Conservation (phyloP, 2,329 filamentous ascomycete genomes). For the Beauveria caledonica region DNA sequence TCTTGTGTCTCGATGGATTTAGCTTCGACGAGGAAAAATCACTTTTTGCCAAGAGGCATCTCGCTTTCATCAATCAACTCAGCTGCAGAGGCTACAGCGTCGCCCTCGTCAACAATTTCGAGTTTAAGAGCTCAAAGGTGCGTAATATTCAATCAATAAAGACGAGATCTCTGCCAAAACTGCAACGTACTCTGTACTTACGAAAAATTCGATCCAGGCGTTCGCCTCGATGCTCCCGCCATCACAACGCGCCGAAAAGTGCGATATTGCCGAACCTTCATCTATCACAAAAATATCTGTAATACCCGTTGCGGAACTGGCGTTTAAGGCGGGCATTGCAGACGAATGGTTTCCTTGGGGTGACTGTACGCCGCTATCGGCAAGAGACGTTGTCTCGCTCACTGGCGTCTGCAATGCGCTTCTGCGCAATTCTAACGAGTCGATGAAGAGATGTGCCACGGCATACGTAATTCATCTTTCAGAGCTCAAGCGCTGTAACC, state of each 20-base stretch:
- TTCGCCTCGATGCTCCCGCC: slow-evolving; percentile 10
- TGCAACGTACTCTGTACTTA: slow-evolving; percentile 18
- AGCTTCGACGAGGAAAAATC: background rate
- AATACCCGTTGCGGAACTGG: background rate
- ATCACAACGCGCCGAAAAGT: background rate
- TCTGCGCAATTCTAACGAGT: background rate
- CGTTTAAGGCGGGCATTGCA: background rate
- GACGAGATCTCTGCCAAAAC: background rate
- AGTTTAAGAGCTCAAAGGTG: slow-evolving; percentile 14
- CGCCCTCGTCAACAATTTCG: slow-evolving; percentile 10
- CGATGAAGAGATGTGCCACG: slow-evolving; percentile 10
- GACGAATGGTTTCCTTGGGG: slow-evolving; percentile 15
- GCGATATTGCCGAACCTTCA: slow-evolving; percentile 6
- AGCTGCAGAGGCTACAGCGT: background rate
- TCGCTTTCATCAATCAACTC: slow-evolving; percentile 2
- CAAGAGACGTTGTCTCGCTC: slow-evolving; percentile 16
- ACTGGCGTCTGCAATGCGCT: slow-evolving; percentile 14
- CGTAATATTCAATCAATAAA: background rate
- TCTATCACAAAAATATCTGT: background rate
- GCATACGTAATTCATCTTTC: slow-evolving; percentile 21
- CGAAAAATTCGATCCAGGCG: slow-evolving; percentile 7
- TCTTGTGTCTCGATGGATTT: slow-evolving; percentile 9
- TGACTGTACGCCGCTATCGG: slow-evolving; percentile 8
- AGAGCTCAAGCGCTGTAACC: slow-evolving; percentile 17
- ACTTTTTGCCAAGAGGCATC: background rate